Evolutionary conservation across 352 stramenopile genomes (phyloP), one percentile per base, ranked within the genome.

Genomic region (Phytophthora crassamura): DNA sequence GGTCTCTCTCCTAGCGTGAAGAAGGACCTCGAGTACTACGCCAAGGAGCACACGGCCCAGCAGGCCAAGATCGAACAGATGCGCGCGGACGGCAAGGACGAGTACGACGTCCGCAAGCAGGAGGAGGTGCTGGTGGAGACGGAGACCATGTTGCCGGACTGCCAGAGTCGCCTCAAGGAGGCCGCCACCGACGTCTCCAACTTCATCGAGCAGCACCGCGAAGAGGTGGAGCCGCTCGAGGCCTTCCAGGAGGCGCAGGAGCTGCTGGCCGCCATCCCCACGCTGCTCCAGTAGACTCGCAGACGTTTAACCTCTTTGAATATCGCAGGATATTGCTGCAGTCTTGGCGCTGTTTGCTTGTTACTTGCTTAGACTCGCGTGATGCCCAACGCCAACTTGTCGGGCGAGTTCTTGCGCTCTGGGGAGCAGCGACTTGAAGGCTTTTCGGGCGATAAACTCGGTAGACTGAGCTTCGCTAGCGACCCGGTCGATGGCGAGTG

Each of bases 1-100:
- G 14, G 33, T 20, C 33, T 46, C 20, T 9, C 16, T 52, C 22
- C 43, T 30, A 92, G 84, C 35, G 68, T 93, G 54, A 94, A 91
- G 73, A 94, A 94, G 59, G 86, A 94, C 53, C 67, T 94, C 15
- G 83, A 87, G 67, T 94, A 90, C 59, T 94, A 94, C 69, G 77
- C 62, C 39, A 89, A 94, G 61, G 86, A 94, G 65, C 81, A 87
- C 67, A 50, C 62, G 8, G 61, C 78, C 7, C 86, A 94, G 52
- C 58, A 68, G 46, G 42, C 39, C 16, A 86, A 86, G 68, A 88
- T 94, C 54, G 84, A 82, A 11, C 67, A 72, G 41, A 91, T 94
- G 86, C 83, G 86, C 54, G 52, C 53, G 12, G 82, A 84, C 16
- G 25, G 42, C 7, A 76, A 70, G 39, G 86, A 92, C 70, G 82